These are phyloP conservation scores for Aristolochia fimbriata DNA, from an alignment of 164 flowering plant species.

Conservation along the genomic window DNA sequence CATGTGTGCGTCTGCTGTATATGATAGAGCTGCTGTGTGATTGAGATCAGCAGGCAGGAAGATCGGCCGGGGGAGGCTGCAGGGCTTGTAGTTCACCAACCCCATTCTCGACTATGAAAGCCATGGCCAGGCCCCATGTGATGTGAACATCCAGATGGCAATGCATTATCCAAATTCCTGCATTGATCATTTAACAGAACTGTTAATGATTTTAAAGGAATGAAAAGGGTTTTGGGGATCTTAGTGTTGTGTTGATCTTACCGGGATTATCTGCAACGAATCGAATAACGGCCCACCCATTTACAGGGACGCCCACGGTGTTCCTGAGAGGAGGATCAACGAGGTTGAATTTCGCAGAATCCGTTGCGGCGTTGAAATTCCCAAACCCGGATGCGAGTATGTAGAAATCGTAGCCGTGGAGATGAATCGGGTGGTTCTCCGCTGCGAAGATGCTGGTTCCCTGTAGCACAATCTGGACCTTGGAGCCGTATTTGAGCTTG, in stretches of 20 bases:
- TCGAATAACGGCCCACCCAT: constrained; percentile 78
- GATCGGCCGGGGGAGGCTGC: constrained; percentile 56
- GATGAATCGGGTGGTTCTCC: constrained; percentile 88
- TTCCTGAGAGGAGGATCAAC: constrained; percentile 72
- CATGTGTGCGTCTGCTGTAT: too few species aligned
- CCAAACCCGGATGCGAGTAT: constrained; percentile 67
- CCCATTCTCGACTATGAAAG: constrained; percentile 68
- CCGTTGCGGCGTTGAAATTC: constrained; percentile 55
- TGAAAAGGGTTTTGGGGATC: neutral
- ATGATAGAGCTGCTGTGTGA: too few species aligned
- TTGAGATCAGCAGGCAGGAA: constrained; percentile 13
- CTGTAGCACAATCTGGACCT: constrained; percentile 67
- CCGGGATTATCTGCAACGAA: constrained; percentile 90
- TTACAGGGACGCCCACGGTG: constrained; percentile 61
- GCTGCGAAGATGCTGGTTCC: constrained; percentile 55
- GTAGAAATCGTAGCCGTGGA: constrained; percentile 77
- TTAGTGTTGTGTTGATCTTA: constrained; percentile 8
- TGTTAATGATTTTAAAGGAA: neutral
- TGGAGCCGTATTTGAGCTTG: constrained; percentile 50
- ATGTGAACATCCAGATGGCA: constrained; percentile 81
- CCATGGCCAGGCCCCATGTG: constrained; percentile 75
- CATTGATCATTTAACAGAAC: neutral
- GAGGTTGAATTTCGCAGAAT: constrained; percentile 60
- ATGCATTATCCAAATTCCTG: constrained; percentile 85
- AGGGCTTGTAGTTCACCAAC: constrained; percentile 35